Base-by-base conservation (phyloP, 192 early-diverging fungal genomes). In the Linnemannia hyalina region DNA sequence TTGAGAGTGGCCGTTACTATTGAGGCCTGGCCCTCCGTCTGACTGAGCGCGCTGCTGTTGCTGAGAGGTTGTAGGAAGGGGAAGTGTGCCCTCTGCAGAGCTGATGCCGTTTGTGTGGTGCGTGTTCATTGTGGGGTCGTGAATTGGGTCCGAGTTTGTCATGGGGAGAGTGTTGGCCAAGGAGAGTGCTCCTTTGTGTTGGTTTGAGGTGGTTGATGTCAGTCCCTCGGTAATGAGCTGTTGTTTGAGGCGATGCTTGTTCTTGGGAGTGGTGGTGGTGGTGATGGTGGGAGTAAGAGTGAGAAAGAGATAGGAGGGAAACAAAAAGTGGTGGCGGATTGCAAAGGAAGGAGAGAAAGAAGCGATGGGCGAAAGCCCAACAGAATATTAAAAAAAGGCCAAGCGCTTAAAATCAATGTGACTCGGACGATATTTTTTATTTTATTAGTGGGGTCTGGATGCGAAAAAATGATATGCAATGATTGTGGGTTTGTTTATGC, bases 401-500 rank as follows among this genome's bases (percentile, higher is more conserved):
- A 63, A 57, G n/a, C 3, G 15, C 5, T 6, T 4, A n/a, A 16
- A 57, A 57, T 54, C 15, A 57, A 29, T 65, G 29, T 65, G 60
- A 32, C 60, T 65, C 29, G 60, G 29, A 13, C 49, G 22, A 20
- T n/a, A n/a, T n/a, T 32, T n/a, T 40, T 35, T 32, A 11, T 40
- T 70, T 71, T 71, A 71, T 71, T 38, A 42, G 41, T 41, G 35
- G 16, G 38, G 44, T 46, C 44, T 71, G 40, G 35, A 71, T 71
- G 70, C 70, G 35, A 52, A 68, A 68, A 36, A 7, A 29, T 68
- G 35, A 36, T 68, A 68, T 68, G 49, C 49, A 38, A 38, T 70
- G 69, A 23, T 70, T 1, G 68, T 22, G 40, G 20, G 16, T 42
- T 73, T 46, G 7, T 46, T 47, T 86, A 86, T 60, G 75, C 84